A percentile compares a stretch with the other conserved stretches of the same genome.
Evolutionary conservation across 2,329 filamentous ascomycete species (phyloP).

Genomic region (Madurella fahalii): DNA sequence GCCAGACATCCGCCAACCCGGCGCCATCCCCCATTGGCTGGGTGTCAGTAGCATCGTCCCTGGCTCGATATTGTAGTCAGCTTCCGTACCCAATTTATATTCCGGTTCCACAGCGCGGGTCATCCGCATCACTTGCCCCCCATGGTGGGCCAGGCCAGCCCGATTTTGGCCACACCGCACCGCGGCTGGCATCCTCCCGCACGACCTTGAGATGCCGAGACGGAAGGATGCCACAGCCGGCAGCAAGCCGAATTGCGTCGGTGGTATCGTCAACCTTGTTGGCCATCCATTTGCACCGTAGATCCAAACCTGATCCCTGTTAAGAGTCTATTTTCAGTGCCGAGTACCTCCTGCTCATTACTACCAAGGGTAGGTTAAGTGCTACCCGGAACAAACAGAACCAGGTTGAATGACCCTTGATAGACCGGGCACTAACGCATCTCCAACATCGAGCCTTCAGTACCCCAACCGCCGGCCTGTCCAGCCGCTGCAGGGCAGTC

Average conservation of each 20-base stretch:
- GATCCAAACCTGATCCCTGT: too few species aligned
- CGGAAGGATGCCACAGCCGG: neutral
- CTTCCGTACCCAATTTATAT: neutral
- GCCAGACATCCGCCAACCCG: neutral
- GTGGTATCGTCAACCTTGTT: neutral
- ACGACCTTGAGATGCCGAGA: neutral
- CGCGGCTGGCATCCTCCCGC: too few species aligned
- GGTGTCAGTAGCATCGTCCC: constrained; percentile 3
- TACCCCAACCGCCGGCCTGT: neutral
- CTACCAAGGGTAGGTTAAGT: neutral
- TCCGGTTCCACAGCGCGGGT: neutral
- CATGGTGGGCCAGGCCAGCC: neutral
- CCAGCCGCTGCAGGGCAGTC: neutral
- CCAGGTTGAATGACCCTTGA: neutral
- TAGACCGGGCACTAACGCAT: neutral
- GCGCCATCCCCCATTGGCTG: constrained; percentile 9
- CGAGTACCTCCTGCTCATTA: neutral
- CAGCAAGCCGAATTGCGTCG: neutral
- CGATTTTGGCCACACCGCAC: neutral
- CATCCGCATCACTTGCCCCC: neutral
- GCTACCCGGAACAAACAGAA: neutral
- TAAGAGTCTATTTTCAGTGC: neutral
- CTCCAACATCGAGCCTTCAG: neutral
- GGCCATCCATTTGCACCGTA: too few species aligned
- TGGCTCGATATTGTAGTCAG: constrained; percentile 9